These are phyloP conservation scores for Macaranga tanarius DNA, from an alignment of 441 rosid genomes.

Conservation along the genomic window DNA sequence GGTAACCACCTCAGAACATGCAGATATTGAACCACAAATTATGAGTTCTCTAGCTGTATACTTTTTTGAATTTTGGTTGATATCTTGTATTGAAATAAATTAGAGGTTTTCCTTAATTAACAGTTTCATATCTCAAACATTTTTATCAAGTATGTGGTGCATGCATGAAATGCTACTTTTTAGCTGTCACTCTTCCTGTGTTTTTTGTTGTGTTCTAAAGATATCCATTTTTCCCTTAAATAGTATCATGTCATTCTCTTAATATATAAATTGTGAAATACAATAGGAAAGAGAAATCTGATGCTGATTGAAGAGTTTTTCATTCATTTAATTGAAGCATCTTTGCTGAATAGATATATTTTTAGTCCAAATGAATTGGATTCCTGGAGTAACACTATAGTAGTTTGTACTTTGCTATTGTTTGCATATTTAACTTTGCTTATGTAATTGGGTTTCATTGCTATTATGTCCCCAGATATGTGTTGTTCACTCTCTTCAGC, in stretches of 20 bases:
- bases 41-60: background rate
- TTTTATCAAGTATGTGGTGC: background rate
- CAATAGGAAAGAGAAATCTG: background rate
- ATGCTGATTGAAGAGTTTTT: background rate
- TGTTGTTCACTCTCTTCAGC: slow-evolving; percentile 69
- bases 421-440: background rate
- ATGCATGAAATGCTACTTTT: background rate
- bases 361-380: background rate
- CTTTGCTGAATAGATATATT: background rate
- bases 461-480: slow-evolving; percentile 61
- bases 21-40: background rate
- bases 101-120: background rate
- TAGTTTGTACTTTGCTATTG: background rate
- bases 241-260: background rate
- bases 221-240: too few relatives aligned
- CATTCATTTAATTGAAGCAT: background rate
- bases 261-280: background rate
- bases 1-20: slow-evolving; percentile 46
- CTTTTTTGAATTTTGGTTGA: background rate
- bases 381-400: background rate
- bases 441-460: slow-evolving; percentile 18
- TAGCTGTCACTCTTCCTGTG: background rate
- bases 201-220: background rate
- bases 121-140: background rate
- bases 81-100: background rate